Evolutionary conservation across 257 asterid species (phyloP).

Genomic region (Leonotis leonurus): DNA sequence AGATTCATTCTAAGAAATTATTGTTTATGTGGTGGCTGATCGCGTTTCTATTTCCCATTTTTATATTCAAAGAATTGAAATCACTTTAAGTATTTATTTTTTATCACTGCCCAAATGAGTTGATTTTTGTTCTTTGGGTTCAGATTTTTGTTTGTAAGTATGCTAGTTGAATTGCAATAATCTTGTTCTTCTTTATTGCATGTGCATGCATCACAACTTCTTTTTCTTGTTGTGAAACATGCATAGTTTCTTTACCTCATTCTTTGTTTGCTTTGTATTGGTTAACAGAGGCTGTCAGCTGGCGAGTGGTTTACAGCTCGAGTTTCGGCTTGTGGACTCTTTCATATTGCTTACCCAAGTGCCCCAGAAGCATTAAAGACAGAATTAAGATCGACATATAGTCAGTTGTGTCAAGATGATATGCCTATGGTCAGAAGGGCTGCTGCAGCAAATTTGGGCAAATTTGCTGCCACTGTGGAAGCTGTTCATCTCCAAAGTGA

Average conservation of each 20-base stretch:
- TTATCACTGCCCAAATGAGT: constrained; percentile 1
- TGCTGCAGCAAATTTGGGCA: constrained; percentile 65
- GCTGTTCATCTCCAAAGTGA: constrained; percentile 36
- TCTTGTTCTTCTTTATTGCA: constrained; percentile 1
- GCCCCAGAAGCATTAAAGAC: constrained; percentile 71
- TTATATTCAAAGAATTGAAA: neutral
- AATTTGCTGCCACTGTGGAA: constrained; percentile 49
- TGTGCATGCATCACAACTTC: neutral
- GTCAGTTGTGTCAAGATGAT: constrained; percentile 86
- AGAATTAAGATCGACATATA: constrained; percentile 69
- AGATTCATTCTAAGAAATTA: constrained; percentile 23
- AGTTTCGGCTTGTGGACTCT: constrained; percentile 90
- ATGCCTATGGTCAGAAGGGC: constrained; percentile 98
- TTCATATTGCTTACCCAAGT: constrained; percentile 84
- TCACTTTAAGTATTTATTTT: neutral
- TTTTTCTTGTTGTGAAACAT: constrained; percentile 1
- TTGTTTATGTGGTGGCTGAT: neutral
- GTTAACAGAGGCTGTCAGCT: constrained; percentile 74
- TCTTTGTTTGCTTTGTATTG: constrained; percentile 1
- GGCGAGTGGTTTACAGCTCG: constrained; percentile 99
- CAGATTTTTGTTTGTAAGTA: neutral
- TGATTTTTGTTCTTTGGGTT: neutral
- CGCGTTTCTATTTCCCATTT: neutral
- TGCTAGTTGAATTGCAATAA: constrained; percentile 1
- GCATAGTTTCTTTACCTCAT: neutral